These are phyloP conservation scores for Eucalyptus leucophloia DNA, from an alignment of 345 rosid species.

Conservation along the genomic window DNA sequence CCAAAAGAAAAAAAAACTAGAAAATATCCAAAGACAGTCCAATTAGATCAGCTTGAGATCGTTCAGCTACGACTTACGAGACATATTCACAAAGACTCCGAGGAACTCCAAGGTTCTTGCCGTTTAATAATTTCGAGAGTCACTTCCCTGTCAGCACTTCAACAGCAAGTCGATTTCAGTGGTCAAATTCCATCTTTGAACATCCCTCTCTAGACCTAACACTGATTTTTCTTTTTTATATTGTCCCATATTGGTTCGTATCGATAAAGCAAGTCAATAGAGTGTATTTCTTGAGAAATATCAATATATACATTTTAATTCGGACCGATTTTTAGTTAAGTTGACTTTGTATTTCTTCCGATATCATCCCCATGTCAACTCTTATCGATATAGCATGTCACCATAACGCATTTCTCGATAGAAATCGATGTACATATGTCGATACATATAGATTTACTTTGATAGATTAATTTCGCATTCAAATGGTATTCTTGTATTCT, in stretches of 20 bases:
- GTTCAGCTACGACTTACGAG: neutral
- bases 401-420: neutral
- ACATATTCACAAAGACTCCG: neutral
- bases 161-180: neutral
- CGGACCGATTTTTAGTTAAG: rapidly evolving
- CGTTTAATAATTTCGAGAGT: neutral
- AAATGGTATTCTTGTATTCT: neutral
- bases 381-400: neutral
- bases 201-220: neutral
- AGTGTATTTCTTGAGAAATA: neutral
- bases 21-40: neutral
- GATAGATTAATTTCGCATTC: neutral
- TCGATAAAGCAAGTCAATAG: neutral
- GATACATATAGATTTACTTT: neutral
- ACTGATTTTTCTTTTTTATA: neutral
- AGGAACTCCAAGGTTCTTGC: neutral
- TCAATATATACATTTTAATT: neutral
- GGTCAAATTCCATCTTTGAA: neutral
- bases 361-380: neutral
- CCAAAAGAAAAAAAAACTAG: neutral
- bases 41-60: neutral
- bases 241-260: neutral
- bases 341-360: neutral
- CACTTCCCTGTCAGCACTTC: neutral
- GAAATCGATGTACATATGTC: neutral